Evolutionary conservation across 306 rosid species (phyloP).

Genomic region (Hippophae rhamnoides): DNA sequence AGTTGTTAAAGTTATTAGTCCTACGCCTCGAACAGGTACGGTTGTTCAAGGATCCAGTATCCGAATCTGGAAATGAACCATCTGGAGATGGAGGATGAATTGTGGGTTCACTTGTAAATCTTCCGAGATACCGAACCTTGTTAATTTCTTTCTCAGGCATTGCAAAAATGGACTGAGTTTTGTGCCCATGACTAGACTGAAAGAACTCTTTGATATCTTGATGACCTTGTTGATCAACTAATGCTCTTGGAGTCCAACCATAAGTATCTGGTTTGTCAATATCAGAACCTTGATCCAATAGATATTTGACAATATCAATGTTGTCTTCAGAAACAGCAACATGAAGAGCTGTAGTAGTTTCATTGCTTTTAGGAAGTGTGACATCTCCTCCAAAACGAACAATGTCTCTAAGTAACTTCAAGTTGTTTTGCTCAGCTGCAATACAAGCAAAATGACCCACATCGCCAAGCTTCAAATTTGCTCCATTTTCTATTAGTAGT

Average conservation of each 20-base stretch:
- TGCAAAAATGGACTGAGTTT: constrained; percentile 20
- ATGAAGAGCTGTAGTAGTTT: constrained; percentile 72
- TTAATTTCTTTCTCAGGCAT: constrained; percentile 28
- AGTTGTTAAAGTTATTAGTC: constrained; percentile 56
- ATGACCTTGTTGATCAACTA: constrained; percentile 83
- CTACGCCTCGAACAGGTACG: constrained; percentile 54
- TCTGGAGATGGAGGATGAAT: constrained; percentile 37
- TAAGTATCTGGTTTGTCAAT: constrained; percentile 42
- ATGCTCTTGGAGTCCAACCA: constrained; percentile 71
- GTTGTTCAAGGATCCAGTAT: constrained; percentile 31
- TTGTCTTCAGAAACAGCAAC: constrained; percentile 71
- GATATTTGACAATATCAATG: constrained; percentile 47
- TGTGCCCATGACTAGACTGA: constrained; percentile 29
- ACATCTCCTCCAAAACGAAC: constrained; percentile 51
- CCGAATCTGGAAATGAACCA: constrained; percentile 20
- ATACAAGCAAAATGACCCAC: constrained; percentile 55
- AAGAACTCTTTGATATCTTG: constrained; percentile 54
- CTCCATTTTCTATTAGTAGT: constrained; percentile 53
- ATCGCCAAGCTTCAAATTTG: constrained; percentile 43
- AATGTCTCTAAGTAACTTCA: constrained; percentile 50
- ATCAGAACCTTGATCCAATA: constrained; percentile 54
- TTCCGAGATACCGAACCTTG: constrained; percentile 39
- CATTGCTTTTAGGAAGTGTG: constrained; percentile 29
- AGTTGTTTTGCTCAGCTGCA: constrained; percentile 52
- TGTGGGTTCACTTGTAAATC: constrained; percentile 66